Evolutionary conservation across 176 grass and related monocot genomes (phyloP).

Genomic region (Sorghum bicolor): DNA sequence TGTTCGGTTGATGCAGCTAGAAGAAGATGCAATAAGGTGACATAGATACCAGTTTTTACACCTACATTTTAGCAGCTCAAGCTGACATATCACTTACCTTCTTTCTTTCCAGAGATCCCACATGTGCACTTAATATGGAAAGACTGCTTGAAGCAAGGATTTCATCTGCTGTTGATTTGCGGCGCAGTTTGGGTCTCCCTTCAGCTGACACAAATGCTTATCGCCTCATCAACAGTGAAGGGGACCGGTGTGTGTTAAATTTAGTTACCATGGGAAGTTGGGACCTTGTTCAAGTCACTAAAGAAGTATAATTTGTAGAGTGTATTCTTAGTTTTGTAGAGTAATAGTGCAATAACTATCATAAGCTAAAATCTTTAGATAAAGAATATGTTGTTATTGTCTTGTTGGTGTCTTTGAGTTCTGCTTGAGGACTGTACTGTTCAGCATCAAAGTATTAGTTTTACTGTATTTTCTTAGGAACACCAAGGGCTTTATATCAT

Average conservation of each 20-base stretch:
- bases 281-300: neutral
- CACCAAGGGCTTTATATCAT: neutral
- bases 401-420: neutral
- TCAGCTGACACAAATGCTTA: constrained; percentile 81
- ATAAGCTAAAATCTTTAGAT: neutral
- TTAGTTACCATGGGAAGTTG: neutral
- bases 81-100: constrained; percentile 9
- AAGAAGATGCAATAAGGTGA: constrained; percentile 88
- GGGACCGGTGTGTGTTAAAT: constrained; percentile 60
- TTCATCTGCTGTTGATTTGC: constrained; percentile 61
- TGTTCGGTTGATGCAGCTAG: constrained; percentile 89
- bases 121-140: constrained; percentile 78
- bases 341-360: neutral
- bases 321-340: neutral
- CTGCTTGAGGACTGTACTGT: neutral
- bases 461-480: neutral
- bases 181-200: constrained; percentile 57
- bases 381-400: neutral
- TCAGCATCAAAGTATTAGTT: neutral
- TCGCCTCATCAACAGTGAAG: constrained; percentile 93
- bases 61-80: neutral
- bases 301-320: neutral
- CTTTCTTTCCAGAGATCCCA: constrained; percentile 56
- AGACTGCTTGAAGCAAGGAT: constrained; percentile 83
- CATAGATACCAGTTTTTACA: neutral